These are phyloP conservation scores for Endocalyx cinctus DNA, from an alignment of 2,329 filamentous ascomycete genomes.

Conservation along the genomic window DNA sequence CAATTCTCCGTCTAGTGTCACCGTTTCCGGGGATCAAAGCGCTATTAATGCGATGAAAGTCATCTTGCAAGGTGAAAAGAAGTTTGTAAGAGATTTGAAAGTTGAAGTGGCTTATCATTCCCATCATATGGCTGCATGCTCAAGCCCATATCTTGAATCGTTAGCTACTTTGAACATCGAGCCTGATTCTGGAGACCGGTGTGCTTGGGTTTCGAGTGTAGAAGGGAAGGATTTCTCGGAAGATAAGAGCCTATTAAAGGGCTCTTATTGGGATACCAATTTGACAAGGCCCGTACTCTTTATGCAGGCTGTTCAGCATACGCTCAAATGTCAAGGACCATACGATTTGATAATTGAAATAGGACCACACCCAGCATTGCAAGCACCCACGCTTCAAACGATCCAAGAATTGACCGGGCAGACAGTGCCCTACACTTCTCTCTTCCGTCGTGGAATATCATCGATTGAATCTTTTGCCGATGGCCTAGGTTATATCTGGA, in stretches of 20 bases:
- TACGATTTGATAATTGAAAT: slow-evolving; percentile 28
- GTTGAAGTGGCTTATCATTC: slow-evolving; percentile 16
- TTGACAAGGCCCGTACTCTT: slow-evolving; percentile 31
- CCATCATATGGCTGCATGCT: slow-evolving; percentile 9
- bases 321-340: neutral
- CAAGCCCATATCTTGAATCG: slow-evolving; percentile 5
- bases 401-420: neutral
- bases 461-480: slow-evolving; percentile 3
- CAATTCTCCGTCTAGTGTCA: slow-evolving; percentile 12
- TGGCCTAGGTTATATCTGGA: slow-evolving; percentile 10
- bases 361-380: slow-evolving; percentile 32
- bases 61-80: slow-evolving; percentile 5
- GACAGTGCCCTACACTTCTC: slow-evolving; percentile 7
- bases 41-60: slow-evolving; percentile 4
- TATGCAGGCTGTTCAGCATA: slow-evolving; percentile 21
- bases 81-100: slow-evolving; percentile 1
- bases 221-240: too few relatives aligned
- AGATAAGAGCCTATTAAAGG: slow-evolving; percentile 1
- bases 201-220: too few relatives aligned
- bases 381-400: slow-evolving; percentile 14
- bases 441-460: neutral
- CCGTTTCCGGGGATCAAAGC: slow-evolving; percentile 12
- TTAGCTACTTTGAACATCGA: too few relatives aligned
- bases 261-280: slow-evolving; percentile 31
- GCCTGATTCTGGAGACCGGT: too few relatives aligned